Base-by-base conservation (phyloP, 108 stramenopile species). In the Pseudonitzschia delicatissima region DNA sequence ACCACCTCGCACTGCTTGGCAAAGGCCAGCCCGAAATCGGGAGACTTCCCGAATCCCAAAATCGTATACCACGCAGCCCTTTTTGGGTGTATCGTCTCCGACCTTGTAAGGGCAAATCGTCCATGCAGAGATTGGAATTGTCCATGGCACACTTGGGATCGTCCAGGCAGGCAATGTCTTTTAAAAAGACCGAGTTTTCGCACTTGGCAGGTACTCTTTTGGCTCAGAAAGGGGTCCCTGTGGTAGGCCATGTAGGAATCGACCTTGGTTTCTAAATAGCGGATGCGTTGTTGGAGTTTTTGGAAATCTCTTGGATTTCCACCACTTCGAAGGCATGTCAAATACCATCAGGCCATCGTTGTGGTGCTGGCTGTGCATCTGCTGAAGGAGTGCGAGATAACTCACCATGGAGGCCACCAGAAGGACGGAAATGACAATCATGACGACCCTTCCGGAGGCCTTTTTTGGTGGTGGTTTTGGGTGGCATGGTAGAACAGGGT, bases 1-100 rank as follows among this genome's bases (percentile, higher is more conserved):
- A 49, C 26, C 27, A 71, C 71, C 5, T 64, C 45, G 53, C 71
- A 71, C 29, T 40, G 45, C 23, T 32, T 27, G 0, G 71, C 39
- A 32, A 71, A 25, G 27, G 62, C 44, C 23, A 42, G 18, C 1
- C 71, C 71, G 4, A 55, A 71, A 0, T 64, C 29, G 2, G 71
- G 71, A 5, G 29, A 34, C 15, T n/a, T 35, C 64, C 7, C 71
- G 50, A 42, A 71, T 71, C 6, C 71, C 71, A 62, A 65, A 71
- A 53, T 71, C 71, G 23, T 71, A 71, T n/a, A 71, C 64, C 17
- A 62, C 13, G 37, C 69, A 71, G 20, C 48, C 64, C 0, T 65
- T 65, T 57, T 33, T 57, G 1, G 1, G 1, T 3, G 9, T 36
- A 40, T 21, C 17, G 1, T 36, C 61, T 18, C 17, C 11, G 33